Conservation (phyloP, 352 stramenopile genomes). For the Pythium grandisporangium region DNA sequence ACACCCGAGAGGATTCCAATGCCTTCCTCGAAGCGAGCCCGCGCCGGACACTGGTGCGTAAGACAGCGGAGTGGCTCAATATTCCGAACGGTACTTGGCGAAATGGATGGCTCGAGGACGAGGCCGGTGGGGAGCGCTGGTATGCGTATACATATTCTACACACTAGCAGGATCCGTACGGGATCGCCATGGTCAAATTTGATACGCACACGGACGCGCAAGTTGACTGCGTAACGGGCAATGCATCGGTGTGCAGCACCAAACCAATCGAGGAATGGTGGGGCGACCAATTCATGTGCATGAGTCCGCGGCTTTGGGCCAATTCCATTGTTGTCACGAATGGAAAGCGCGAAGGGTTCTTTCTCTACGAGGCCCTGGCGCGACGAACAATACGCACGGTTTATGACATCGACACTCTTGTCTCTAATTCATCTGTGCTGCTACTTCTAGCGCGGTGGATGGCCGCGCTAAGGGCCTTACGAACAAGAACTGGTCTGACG, state of each 20-base stretch:
- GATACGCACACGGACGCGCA: slow-evolving; percentile 5
- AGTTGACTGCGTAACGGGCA: too few relatives aligned
- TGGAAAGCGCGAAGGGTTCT: slow-evolving; percentile 14
- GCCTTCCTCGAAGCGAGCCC: slow-evolving; percentile 1
- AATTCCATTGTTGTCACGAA: slow-evolving; percentile 12
- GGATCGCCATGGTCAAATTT: slow-evolving; percentile 9
- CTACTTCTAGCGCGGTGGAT: slow-evolving; percentile 25
- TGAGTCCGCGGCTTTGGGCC: background rate
- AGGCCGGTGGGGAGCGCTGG: slow-evolving; percentile 6
- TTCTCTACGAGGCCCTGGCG: slow-evolving; percentile 10
- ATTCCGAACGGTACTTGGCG: slow-evolving; percentile 15
- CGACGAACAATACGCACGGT: slow-evolving; percentile 7
- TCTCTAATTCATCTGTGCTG: slow-evolving; percentile 22
- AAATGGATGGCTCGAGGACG: slow-evolving; percentile 24
- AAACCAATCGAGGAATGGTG: background rate
- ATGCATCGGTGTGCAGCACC: slow-evolving; percentile 4
- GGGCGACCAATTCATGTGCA: background rate
- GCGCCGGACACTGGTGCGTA: slow-evolving; percentile 5
- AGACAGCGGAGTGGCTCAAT: slow-evolving; percentile 12
- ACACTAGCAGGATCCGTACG: background rate
- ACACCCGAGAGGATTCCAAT: background rate
- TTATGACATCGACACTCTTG: slow-evolving; percentile 23
- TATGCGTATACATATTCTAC: slow-evolving; percentile 13
- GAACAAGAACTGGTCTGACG: slow-evolving; percentile 2
- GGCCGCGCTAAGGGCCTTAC: slow-evolving; percentile 4